Conservation (phyloP, 306 rosid genomes). For the Cucumis cinereus region DNA sequence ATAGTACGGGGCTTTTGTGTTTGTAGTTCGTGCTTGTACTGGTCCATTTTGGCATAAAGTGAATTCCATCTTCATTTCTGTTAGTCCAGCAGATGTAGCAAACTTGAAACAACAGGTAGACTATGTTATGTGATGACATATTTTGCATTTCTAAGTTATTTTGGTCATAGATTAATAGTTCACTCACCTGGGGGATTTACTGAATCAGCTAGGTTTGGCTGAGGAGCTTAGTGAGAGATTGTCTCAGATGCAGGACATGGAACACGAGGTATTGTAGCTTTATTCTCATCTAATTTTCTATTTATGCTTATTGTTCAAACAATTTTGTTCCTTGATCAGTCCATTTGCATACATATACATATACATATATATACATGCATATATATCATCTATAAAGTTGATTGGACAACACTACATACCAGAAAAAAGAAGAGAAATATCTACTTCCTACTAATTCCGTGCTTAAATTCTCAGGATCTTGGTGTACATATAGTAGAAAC, state of each 20-base stretch:
- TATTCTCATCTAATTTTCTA: background rate
- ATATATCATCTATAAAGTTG: background rate
- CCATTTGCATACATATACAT: background rate
- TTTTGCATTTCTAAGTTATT: background rate
- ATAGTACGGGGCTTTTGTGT: constrained; percentile 17
- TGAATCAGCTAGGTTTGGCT: constrained; percentile 51
- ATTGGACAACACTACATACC: background rate
- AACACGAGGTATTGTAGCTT: constrained; percentile 34
- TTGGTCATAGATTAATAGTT: constrained; percentile 14
- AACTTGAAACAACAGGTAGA: constrained; percentile 70
- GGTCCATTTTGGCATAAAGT: constrained; percentile 71
- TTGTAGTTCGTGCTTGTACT: constrained; percentile 55
- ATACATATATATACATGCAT: too few species aligned
- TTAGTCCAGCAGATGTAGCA: constrained; percentile 51
- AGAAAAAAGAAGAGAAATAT: background rate
- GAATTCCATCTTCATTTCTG: constrained; percentile 54
- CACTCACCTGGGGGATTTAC: background rate
- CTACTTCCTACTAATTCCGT: background rate
- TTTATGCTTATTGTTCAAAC: background rate
- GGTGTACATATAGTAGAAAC: constrained; percentile 28
- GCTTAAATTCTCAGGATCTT: constrained; percentile 34
- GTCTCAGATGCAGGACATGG: constrained; percentile 43
- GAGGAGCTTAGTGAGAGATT: constrained; percentile 54
- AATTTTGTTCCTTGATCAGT: background rate
- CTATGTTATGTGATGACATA: constrained; percentile 12